These are phyloP conservation scores for Passiflora organensis DNA, from an alignment of 345 rosid genomes.

Conservation along the genomic window DNA sequence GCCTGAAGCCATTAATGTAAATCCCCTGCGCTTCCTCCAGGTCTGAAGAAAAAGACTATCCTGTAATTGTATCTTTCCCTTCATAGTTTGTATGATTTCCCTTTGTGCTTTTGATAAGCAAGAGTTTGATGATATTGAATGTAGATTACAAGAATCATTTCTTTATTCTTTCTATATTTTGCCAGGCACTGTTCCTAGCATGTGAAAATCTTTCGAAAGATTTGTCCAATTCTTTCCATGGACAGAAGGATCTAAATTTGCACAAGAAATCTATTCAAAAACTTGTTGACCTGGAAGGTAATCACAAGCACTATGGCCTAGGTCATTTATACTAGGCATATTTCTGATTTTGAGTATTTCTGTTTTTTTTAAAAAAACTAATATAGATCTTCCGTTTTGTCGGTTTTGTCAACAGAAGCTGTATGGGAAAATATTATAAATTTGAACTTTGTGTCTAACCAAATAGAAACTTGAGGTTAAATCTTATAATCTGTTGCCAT, in stretches of 20 bases:
- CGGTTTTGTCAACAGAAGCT: not conserved
- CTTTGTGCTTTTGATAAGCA: no score
- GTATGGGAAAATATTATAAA: not conserved
- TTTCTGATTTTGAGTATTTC: no score
- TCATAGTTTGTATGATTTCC: no score
- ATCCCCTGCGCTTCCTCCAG: slow-evolving; percentile 68
- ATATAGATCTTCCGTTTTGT: not conserved
- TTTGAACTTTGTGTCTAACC: no score
- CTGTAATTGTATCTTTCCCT: not conserved
- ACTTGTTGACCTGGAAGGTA: slow-evolving; percentile 71
- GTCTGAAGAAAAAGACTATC: slow-evolving; percentile 21
- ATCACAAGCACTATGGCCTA: not conserved
- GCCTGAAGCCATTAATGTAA: slow-evolving; percentile 79
- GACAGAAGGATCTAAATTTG: slow-evolving; percentile 42
- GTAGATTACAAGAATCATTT: no score
- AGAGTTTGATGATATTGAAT: no score
- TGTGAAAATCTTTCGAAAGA: slow-evolving; percentile 56
- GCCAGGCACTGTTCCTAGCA: slow-evolving; percentile 75
- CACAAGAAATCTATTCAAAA: slow-evolving; percentile 45
- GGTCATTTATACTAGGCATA: not conserved
- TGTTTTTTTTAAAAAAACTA: no score
- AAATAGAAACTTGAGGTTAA: no score
- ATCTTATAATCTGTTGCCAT: no score
- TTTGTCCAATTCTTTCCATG: slow-evolving; percentile 28
- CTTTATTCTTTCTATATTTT: slow-evolving; percentile 13